These are phyloP conservation scores for Psilocybe cubensis DNA, from an alignment of 768 basidiomycete species.

Conservation along the genomic window DNA sequence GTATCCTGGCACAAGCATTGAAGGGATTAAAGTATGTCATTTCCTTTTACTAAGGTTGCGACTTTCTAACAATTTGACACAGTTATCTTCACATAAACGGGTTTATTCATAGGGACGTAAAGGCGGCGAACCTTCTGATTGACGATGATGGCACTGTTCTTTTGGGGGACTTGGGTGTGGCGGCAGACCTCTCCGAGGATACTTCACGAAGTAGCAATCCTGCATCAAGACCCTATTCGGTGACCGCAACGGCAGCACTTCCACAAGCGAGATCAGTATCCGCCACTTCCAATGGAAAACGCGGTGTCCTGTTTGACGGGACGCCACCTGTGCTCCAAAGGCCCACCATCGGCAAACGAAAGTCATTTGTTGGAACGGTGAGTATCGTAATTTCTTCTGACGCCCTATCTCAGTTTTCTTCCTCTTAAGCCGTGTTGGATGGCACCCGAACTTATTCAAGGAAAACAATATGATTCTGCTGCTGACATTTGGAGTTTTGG, in stretches of 20 bases:
- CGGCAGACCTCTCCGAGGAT: slow-evolving; percentile 80
- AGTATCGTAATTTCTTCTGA: too few relatives aligned
- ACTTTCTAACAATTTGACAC: slow-evolving; percentile 4
- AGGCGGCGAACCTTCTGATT: slow-evolving; percentile 91
- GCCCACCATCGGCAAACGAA: slow-evolving; percentile 73
- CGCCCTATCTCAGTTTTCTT: neutral
- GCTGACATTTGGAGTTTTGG: slow-evolving; percentile 98
- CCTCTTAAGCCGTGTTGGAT: slow-evolving; percentile 84
- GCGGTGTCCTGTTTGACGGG: slow-evolving; percentile 38
- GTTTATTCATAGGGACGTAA: slow-evolving; percentile 92
- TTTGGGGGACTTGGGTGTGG: slow-evolving; percentile 91
- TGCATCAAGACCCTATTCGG: slow-evolving; percentile 28
- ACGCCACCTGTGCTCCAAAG: slow-evolving; percentile 30
- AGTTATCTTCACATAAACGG: slow-evolving; percentile 90
- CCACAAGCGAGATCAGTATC: slow-evolving; percentile 28
- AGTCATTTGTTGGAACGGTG: slow-evolving; percentile 92
- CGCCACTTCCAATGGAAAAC: slow-evolving; percentile 24
- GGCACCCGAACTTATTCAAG: slow-evolving; percentile 92
- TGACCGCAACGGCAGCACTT: slow-evolving; percentile 34
- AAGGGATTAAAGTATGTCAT: slow-evolving; percentile 79
- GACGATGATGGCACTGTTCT: slow-evolving; percentile 91
- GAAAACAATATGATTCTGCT: slow-evolving; percentile 80
- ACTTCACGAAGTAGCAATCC: slow-evolving; percentile 34
- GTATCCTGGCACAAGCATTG: slow-evolving; percentile 83
- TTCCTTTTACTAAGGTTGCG: slow-evolving; percentile 3